Conservation (phyloP, 2,329 filamentous ascomycete genomes). For the Hymenoscyphus occultus region DNA sequence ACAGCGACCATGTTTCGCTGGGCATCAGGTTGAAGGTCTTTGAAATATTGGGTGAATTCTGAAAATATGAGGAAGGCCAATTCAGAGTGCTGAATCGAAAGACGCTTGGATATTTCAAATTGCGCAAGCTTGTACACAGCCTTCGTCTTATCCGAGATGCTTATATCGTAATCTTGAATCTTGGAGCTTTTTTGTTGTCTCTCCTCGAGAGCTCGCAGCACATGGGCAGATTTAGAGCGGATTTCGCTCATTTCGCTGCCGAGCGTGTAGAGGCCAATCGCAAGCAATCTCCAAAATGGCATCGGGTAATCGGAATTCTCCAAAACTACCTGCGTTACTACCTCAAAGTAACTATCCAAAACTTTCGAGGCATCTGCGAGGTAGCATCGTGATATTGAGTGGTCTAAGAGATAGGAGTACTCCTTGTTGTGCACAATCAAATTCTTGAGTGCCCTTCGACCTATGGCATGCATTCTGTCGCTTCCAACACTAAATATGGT, state of each 20-base stretch:
- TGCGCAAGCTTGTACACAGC: conserved; percentile 97
- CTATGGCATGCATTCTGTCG: conserved; percentile 88
- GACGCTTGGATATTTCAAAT: conserved; percentile 89
- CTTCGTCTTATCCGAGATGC: conserved; percentile 96
- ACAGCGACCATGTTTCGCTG: conserved; percentile 94
- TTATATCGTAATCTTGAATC: conserved; percentile 96
- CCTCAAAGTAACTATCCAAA: conserved; percentile 91
- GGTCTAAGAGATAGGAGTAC: conserved; percentile 78
- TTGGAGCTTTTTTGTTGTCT: conserved; percentile 83
- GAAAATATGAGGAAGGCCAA: conserved; percentile 93
- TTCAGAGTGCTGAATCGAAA: conserved; percentile 85
- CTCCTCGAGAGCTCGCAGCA: conserved; percentile 79
- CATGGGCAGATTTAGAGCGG: conserved; percentile 77
- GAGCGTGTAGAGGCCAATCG: conserved; percentile 84
- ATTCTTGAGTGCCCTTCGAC: conserved; percentile 82
- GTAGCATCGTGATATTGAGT: conserved; percentile 91
- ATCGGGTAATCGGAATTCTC: conserved; percentile 79
- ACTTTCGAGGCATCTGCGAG: conserved; percentile 76
- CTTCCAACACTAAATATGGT: conserved; percentile 90
- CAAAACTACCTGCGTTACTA: conserved; percentile 82
- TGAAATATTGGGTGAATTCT: conserved; percentile 92
- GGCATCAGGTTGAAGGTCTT: conserved; percentile 74
- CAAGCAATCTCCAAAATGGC: conserved; percentile 87
- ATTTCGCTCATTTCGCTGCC: conserved; percentile 90
- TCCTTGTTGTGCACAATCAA: conserved; percentile 88